Evolutionary conservation across 192 early-diverging fungal genomes (phyloP).

Genomic region (Coemansia sp.): DNA sequence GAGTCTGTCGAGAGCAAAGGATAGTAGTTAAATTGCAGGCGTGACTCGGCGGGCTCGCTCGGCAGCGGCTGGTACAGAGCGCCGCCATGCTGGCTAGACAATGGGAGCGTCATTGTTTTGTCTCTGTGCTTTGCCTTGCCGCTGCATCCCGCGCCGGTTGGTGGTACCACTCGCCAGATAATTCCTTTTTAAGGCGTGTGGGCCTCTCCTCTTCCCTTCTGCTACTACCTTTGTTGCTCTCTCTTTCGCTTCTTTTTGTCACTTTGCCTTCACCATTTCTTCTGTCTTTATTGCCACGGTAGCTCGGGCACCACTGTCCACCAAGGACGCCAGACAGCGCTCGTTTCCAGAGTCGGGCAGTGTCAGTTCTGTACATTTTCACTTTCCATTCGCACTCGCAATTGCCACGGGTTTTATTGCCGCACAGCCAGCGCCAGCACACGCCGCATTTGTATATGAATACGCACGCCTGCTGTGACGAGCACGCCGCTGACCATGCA

Average conservation of each 20-base stretch:
- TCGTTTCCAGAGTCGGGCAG: not conserved
- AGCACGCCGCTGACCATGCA: not conserved
- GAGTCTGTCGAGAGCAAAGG: not conserved
- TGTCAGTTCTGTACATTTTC: constrained; percentile 1
- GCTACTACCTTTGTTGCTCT: not conserved
- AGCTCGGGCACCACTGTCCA: not conserved
- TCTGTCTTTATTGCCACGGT: not conserved
- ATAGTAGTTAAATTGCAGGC: not conserved
- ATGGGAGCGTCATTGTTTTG: not conserved
- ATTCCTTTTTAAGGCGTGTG: not conserved
- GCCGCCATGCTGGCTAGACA: not conserved
- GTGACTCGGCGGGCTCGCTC: not conserved
- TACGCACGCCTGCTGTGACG: not conserved
- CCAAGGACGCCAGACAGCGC: not conserved
- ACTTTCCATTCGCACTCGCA: not conserved
- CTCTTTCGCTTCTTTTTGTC: constrained; percentile 1
- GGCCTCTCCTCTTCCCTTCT: not conserved
- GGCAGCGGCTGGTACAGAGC: not conserved
- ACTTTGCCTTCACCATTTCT: constrained; percentile 5
- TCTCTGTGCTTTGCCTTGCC: not conserved
- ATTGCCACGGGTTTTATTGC: not conserved
- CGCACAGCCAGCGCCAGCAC: not conserved
- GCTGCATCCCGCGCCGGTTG: not conserved
- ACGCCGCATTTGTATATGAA: not conserved
- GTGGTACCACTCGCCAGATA: not conserved